Evolutionary conservation across 2,329 filamentous ascomycete species (phyloP).

Genomic region (Septoria linicola): DNA sequence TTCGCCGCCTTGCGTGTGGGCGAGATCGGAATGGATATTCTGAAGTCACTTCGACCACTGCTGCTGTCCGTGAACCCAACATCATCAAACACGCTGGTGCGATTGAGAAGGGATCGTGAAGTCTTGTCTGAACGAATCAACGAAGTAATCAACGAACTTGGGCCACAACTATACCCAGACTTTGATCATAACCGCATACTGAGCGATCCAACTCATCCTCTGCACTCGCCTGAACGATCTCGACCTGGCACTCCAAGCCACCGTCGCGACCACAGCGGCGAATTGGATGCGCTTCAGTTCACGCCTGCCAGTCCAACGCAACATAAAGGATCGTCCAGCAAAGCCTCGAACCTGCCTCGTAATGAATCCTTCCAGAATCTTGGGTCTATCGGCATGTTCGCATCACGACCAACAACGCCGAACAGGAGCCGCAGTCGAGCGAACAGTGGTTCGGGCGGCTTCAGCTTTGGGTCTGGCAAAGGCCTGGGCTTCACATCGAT

Average conservation of each 20-base stretch:
- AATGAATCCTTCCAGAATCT: constrained; percentile 96
- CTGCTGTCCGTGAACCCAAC: constrained; percentile 80
- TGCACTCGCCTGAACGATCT: constrained; percentile 31
- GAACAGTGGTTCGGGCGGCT: constrained; percentile 37
- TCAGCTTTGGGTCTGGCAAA: constrained; percentile 20
- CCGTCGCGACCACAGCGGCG: constrained; percentile 25
- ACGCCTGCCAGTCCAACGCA: constrained; percentile 29
- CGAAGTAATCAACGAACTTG: constrained; percentile 88
- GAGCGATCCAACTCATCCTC: constrained; percentile 48
- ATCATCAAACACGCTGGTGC: constrained; percentile 78
- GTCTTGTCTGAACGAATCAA: constrained; percentile 80
- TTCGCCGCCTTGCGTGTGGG: constrained; percentile 93
- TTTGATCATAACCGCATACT: constrained; percentile 77
- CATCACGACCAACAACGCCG: constrained; percentile 81
- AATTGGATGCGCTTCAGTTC: constrained; percentile 32
- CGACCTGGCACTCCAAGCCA: constrained; percentile 31
- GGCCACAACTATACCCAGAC: constrained; percentile 95
- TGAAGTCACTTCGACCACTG: constrained; percentile 89
- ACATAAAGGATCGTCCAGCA: constrained; percentile 7
- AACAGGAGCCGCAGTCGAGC: constrained; percentile 68
- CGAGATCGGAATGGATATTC: constrained; percentile 97
- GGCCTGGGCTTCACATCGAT: constrained; percentile 34
- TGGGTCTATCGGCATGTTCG: constrained; percentile 83
- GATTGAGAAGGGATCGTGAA: constrained; percentile 69
- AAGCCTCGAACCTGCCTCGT: constrained; percentile 61